Evolutionary conservation across 73 alveolate genomes (phyloP), one percentile per base, ranked within the genome.

Genomic region (Urostyla sp.): DNA sequence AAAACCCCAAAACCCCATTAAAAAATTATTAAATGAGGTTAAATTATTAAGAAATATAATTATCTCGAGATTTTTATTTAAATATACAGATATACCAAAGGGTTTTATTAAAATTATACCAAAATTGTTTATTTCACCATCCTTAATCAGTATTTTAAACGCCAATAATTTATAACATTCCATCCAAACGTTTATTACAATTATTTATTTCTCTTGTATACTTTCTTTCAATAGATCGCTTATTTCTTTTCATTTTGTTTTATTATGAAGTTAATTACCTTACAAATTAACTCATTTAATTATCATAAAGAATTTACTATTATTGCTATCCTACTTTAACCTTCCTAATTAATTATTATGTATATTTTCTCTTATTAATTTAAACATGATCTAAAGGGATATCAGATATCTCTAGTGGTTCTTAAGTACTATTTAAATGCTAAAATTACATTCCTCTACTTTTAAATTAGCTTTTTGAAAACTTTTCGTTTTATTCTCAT

Each of bases 261-360:
- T 10, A 24, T 63, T 2, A 24, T 36, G n/a, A 63, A 23, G 35
- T 63, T 63, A 63, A 63, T 43, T 63, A 38, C n/a, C 43, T 31
- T 63, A 43, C 60, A 63, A 23, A 63, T 63, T 37, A n/a, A 43
- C 48, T 24, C 37, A 63, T 13, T 57, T 34, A 43, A 20, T 3
- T n/a, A 5, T 6, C 5, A 58, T 30, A 40, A 20, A 16, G 45
- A 24, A 5, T 34, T 35, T 3, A 58, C 15, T 40, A 26, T 35
- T 10, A 31, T 13, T 8, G 7, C 37, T 6, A 31, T 24, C 18
- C 23, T 15, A 20, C 30, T 15, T 34, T 58, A 32, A 32, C n/a
- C n/a, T 58, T 35, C 4, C n/a, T 58, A 26, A 58, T 31, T 27
- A 8, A 58, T 34, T 58, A 7, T 54, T 26, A 54, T 11, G 18